Evolutionary conservation across 129 eudicot genomes (phyloP), one percentile per base, ranked within the genome.

Genomic region (Silybum marianum): DNA sequence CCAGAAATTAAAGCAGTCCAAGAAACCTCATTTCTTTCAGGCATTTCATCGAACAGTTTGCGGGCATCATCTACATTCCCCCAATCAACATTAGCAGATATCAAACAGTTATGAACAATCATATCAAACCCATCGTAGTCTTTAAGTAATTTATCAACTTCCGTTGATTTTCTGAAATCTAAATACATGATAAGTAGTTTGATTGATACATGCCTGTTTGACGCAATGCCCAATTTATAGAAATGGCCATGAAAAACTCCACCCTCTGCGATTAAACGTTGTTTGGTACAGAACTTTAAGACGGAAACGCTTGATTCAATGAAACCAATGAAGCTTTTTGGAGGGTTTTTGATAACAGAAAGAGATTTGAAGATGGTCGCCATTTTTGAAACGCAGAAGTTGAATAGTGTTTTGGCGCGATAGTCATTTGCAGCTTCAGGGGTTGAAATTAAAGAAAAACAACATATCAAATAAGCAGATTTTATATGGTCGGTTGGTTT

Each of bases 1-100:
- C 97, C 93, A 5, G 93, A 85, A 79, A 88, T 75, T 71, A 92
- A 77, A 14, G 91, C 88, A 21, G 95, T 93, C 96, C 98, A 93
- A 34, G 98, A 89, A 46, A 91, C 91, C 77, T 90, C 96, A 40
- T 91, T 91, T 83, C 96, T 82, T 11, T 86, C 84, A 63, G 92
- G 91, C 98, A 93, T 89, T 90, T 88, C 94, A 79, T 91, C 98
- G 16, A 93, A 93, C 90, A 91, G 6, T 48, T 73, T 84, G 36
- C 89, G 86, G 66, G 87, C 91, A 7, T 77, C 60, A 22, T 75
- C 87, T 40, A 85, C n/a, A 51, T 82, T 74, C 7, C 93, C 95
- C 84, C 78, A 68, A 3, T 92, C 84, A 2, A 88, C 83, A 69
- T 85, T 88, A 2, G 91, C 88, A 32, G 48, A 39, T 10, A 90